A percentile compares a stretch with the other conserved stretches of the same genome.
These are phyloP conservation scores for Mayamaea pseudoterrestris DNA, from an alignment of 108 stramenopile species.

Conservation along the genomic window DNA sequence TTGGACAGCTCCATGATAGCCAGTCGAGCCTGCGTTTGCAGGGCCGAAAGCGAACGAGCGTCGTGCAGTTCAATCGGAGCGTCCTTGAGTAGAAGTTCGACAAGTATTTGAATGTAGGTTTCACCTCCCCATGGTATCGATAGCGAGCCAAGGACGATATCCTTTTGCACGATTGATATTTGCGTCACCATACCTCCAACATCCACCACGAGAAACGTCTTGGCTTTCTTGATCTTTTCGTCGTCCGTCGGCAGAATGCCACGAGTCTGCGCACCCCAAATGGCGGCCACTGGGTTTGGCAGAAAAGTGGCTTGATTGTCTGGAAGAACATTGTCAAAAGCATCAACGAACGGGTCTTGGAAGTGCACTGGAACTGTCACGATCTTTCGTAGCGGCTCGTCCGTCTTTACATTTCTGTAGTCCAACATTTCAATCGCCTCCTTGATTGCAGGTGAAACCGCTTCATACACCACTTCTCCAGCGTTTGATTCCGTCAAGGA, in stretches of 20 bases:
- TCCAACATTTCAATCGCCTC: slow-evolving; percentile 28
- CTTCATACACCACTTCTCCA: slow-evolving; percentile 15
- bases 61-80: slow-evolving; percentile 6
- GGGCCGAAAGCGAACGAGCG: background rate
- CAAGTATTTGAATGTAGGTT: slow-evolving; percentile 39
- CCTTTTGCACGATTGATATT: slow-evolving; percentile 37
- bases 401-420: background rate
- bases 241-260: slow-evolving; percentile 26
- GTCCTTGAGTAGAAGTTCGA: slow-evolving; percentile 28
- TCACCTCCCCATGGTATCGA: slow-evolving; percentile 39
- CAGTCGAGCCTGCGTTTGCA: slow-evolving; percentile 14
- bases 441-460: slow-evolving; percentile 15
- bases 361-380: slow-evolving; percentile 21
- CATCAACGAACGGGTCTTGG: background rate
- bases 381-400: slow-evolving; percentile 13
- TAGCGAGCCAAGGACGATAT: slow-evolving; percentile 20
- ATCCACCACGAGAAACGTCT: slow-evolving; percentile 49
- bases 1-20: slow-evolving; percentile 47
- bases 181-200: slow-evolving; percentile 43
- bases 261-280: slow-evolving; percentile 52
- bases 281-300: slow-evolving; percentile 58
- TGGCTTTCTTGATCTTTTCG: slow-evolving; percentile 2
- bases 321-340: background rate
- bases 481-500: background rate
- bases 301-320: slow-evolving; percentile 2